Base-by-base conservation (phyloP, 2,329 filamentous ascomycete species). In the Trichoderma endophyticum region DNA sequence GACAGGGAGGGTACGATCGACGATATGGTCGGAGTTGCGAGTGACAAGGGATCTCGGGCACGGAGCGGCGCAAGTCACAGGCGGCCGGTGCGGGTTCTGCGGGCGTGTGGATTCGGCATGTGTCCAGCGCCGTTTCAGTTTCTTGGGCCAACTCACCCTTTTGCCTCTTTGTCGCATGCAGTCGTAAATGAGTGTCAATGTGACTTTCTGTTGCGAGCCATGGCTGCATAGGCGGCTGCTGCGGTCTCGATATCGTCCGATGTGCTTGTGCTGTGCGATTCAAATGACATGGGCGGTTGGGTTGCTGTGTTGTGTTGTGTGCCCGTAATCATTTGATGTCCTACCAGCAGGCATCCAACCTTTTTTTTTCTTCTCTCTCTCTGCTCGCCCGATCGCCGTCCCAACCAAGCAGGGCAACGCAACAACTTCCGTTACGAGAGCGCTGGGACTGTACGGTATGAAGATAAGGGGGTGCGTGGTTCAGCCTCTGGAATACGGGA, bases 31-130 rank as follows among this genome's bases (percentile, higher is more conserved):
- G 69, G 69, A 24, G 24, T 28, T 56, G 24, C 26, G 14, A 36
- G 36, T 54, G 51, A 68, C 65, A 48, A 60, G 54, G 64, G 39
- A 68, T 68, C 62, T 71, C 64, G 70, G 70, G 70, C 70, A 48
- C 32, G 70, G 70, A 67, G 70, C 56, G 56, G 56, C 70, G 43
- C 60, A 65, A 56, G 48, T 64, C 18, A 36, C 39, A 61, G 70
- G 28, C 26, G 34, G 59, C 68, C 39, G 68, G 60, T 60, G 62
- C 63, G 48, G 70, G 28, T 56, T 39, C 8, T 60, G 39, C 43
- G 69, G 69, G 67, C 48, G 68, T 70, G 69, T 64, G 69, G 69
- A 65, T 65, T 71, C 61, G 61, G 60, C 65, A 60, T 59, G 51
- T 62, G 67, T 18, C 34, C 39, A 51, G 56, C 48, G 56, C 43